These are phyloP conservation scores for Rhodotorula sp. DNA, from an alignment of 1,284 basidiomycete species.

Conservation along the genomic window DNA sequence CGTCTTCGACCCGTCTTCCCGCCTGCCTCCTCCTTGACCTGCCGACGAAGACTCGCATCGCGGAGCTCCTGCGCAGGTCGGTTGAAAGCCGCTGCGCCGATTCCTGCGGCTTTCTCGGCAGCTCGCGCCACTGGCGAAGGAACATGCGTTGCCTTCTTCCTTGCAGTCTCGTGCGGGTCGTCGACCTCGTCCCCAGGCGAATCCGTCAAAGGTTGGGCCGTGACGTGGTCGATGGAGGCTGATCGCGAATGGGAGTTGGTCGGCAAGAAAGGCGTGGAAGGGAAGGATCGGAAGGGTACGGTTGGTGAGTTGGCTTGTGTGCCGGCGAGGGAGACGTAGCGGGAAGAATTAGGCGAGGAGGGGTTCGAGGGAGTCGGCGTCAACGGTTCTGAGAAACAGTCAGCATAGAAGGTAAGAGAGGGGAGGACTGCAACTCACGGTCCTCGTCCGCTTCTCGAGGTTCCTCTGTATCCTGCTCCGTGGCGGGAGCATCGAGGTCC, in stretches of 20 bases:
- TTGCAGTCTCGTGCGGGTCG: background rate
- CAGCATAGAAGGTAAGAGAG: background rate
- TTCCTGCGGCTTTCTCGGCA: conserved; percentile 21
- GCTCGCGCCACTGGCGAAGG: conserved; percentile 22
- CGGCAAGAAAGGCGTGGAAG: conserved; percentile 6
- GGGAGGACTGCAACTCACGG: background rate
- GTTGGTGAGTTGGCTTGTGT: conserved; percentile 31
- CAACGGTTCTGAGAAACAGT: background rate
- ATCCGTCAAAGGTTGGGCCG: background rate
- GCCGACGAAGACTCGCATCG: conserved; percentile 54
- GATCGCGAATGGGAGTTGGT: conserved; percentile 1
- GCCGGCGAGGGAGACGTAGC: conserved; percentile 30
- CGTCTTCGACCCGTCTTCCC: background rate
- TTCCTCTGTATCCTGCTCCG: background rate
- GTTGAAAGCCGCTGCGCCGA: conserved; percentile 6
- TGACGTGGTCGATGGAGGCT: background rate
- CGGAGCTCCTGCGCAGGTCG: conserved; percentile 8
- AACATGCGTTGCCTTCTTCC: conserved; percentile 13
- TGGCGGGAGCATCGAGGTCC: conserved; percentile 25
- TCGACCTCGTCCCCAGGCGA: background rate
- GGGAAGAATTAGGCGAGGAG: conserved; percentile 27
- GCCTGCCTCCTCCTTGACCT: conserved; percentile 49
- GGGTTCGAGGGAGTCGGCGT: background rate
- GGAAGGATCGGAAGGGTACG: conserved; percentile 25
- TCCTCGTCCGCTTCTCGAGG: conserved; percentile 26